These are phyloP conservation scores for Xerocomus potaroensis DNA, from an alignment of 768 basidiomycete genomes.

Conservation along the genomic window DNA sequence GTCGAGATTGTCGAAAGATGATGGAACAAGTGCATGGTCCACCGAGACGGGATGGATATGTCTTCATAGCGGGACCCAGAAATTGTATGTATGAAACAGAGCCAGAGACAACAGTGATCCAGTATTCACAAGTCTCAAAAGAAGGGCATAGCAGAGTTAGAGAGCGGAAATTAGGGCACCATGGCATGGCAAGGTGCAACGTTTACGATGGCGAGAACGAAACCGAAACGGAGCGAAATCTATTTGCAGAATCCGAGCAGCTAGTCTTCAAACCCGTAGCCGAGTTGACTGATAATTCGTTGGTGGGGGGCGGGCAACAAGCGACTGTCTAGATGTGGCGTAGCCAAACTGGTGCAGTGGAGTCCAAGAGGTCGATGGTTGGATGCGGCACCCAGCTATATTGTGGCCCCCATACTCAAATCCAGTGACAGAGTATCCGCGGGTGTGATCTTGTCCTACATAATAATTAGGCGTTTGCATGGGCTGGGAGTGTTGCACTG, in stretches of 20 bases:
- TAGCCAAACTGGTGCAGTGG: slow-evolving; percentile 39
- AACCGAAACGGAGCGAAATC: slow-evolving; percentile 25
- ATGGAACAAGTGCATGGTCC: slow-evolving; percentile 34
- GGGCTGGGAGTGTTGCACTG: slow-evolving; percentile 54
- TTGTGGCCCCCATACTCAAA: slow-evolving; percentile 53
- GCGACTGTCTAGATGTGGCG: slow-evolving; percentile 38
- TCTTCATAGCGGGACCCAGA: slow-evolving; percentile 39
- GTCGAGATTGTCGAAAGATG: slow-evolving; percentile 27
- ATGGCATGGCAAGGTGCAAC: slow-evolving; percentile 29
- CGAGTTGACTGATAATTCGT: slow-evolving; percentile 47
- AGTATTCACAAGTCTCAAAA: slow-evolving; percentile 35
- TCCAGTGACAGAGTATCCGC: slow-evolving; percentile 56
- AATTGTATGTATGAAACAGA: slow-evolving; percentile 22
- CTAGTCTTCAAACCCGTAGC: slow-evolving; percentile 42
- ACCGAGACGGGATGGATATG: slow-evolving; percentile 63
- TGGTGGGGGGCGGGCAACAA: slow-evolving; percentile 39
- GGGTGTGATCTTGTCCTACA: slow-evolving; percentile 45
- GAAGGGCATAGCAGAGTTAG: slow-evolving; percentile 34
- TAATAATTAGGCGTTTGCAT: slow-evolving; percentile 50
- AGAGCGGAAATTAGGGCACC: slow-evolving; percentile 38
- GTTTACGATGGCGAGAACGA: slow-evolving; percentile 25
- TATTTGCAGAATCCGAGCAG: slow-evolving; percentile 16
- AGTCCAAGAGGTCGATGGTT: slow-evolving; percentile 42
- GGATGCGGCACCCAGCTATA: slow-evolving; percentile 32
- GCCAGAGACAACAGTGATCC: slow-evolving; percentile 25